Evolutionary conservation across 495 filamentous ascomycete genomes (phyloP), one percentile per base, ranked within the genome.

Genomic region (Penicillium paxilli): DNA sequence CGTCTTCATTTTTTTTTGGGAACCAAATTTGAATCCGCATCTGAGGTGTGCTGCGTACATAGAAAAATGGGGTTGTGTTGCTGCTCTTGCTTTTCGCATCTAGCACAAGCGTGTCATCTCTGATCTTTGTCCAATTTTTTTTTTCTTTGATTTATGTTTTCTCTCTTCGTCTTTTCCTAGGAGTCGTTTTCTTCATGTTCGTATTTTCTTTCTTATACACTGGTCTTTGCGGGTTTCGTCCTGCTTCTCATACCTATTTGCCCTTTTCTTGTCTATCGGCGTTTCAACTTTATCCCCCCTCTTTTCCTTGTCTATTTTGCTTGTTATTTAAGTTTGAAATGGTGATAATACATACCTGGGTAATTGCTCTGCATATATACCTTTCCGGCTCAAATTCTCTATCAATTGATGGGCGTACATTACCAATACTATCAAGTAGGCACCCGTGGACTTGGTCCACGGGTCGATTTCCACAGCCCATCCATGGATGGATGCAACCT

Each of bases 1-100:
- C 30, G 25, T n/a, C n/a, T 14, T 32, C 30, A 4, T 32, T 32
- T 14, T 32, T 32, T 32, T 32, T 14, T 32, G 11, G 30, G 30
- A n/a, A 32, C 11, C 11, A 33, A 41, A 5, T 38, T 41, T 19
- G 10, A 24, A 33, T 25, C 52, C 50, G 26, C 24, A 14, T 45
- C n/a, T 7, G n/a, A 16, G 14, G 14, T 11, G 20, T 48, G 54
- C 44, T 47, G 54, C 47, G 53, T 51, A 48, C 51, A 58, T 58
- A 58, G 55, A 58, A 44, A 48, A 58, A 40, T 46, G 42, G 44
- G 51, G 49, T 2, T 40, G 47, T 38, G 21, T 50, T 30, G 33
- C 41, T 46, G 20, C 11, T 40, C 12, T 23, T 28, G 32, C 17
- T 32, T 51, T 44, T 35, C 38, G 54, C 54, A 57, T 57, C 28